Conservation (phyloP, 371 early-diverging fungal genomes). For the Phascolomyces articulosus region DNA sequence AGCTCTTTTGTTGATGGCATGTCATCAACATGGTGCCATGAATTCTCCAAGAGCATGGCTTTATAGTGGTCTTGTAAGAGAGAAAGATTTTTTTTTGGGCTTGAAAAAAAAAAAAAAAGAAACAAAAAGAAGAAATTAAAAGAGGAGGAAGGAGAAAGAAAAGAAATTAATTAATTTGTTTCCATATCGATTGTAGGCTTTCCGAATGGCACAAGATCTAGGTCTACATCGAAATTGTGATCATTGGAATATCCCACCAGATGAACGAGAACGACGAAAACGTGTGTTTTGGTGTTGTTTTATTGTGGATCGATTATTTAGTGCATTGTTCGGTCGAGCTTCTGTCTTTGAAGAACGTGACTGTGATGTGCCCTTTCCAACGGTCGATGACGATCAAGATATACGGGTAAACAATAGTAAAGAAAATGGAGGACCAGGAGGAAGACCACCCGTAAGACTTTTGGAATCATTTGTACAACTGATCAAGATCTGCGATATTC, state of each 20-base stretch:
- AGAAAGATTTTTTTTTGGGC: neutral
- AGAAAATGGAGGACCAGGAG: neutral
- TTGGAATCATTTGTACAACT: conserved; percentile 38
- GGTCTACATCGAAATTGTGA: conserved; percentile 50
- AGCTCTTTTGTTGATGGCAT: conserved; percentile 54
- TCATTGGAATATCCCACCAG: conserved; percentile 44
- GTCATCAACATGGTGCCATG: conserved; percentile 59
- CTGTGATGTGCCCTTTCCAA: conserved; percentile 51
- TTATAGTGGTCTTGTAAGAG: conserved; percentile 53
- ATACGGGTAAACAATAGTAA: conserved; percentile 11
- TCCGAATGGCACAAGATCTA: conserved; percentile 56
- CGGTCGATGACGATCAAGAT: conserved; percentile 42
- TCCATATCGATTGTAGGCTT: conserved; percentile 28
- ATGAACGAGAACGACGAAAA: conserved; percentile 49
- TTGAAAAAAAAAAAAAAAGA: neutral
- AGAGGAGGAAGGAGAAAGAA: too few species aligned
- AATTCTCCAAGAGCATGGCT: conserved; percentile 51
- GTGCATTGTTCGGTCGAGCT: conserved; percentile 46
- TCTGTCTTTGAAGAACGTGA: conserved; percentile 47
- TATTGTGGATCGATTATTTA: conserved; percentile 45
- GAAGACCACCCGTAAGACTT: conserved; percentile 29
- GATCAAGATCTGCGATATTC: conserved; percentile 43
- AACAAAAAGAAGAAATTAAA: neutral
- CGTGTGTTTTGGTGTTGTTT: conserved; percentile 57
- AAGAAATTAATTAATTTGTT: too few species aligned